Evolutionary conservation across 495 filamentous ascomycete species (phyloP), one percentile per base, ranked within the genome.

Genomic region (Neurospora sp.): DNA sequence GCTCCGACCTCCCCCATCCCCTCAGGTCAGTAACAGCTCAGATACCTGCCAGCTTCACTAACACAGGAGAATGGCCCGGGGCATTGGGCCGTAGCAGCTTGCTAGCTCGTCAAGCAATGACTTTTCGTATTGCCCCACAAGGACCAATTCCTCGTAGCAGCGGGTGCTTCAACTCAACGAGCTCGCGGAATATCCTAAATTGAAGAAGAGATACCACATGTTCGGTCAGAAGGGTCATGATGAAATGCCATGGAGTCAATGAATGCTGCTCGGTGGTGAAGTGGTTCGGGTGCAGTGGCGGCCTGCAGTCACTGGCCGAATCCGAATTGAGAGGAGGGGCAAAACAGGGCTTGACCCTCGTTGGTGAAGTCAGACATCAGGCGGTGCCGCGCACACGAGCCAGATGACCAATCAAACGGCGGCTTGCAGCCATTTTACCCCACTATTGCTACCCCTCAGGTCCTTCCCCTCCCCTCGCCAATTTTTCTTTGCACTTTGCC

Each of bases 331-430:
- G 68, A 74, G 73, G 79, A 79, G 79, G 78, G 79, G 78, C 79
- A 79, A 78, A 78, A 74, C 78, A 79, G 78, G 78, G 78, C 79
- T 79, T 80, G 79, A 79, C 79, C 78, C 76, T 80, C 78, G 69
- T 72, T 71, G 69, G 72, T 71, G 69, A 59, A 74, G 76, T 76
- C 73, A 70, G 53, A 66, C 72, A 79, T 77, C 78, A 78, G 76
- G 72, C 76, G 75, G 41, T 27, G 53, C 48, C 70, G 72, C 75
- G 76, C 77, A 78, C 76, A 79, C 76, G 73, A 73, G 46, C 12
- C 69, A 14, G 40, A 72, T 53, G 73, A 72, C 74, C 76, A 78
- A 78, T 77, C 71, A 75, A 77, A 74, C 70, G 75, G 73, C 74
- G 31, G 39, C 42, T 72, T 72, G 72, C 27, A 73, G 73, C 59